These are phyloP conservation scores for Dichomitus squalens DNA, from an alignment of 1,284 basidiomycete genomes.

Conservation along the genomic window DNA sequence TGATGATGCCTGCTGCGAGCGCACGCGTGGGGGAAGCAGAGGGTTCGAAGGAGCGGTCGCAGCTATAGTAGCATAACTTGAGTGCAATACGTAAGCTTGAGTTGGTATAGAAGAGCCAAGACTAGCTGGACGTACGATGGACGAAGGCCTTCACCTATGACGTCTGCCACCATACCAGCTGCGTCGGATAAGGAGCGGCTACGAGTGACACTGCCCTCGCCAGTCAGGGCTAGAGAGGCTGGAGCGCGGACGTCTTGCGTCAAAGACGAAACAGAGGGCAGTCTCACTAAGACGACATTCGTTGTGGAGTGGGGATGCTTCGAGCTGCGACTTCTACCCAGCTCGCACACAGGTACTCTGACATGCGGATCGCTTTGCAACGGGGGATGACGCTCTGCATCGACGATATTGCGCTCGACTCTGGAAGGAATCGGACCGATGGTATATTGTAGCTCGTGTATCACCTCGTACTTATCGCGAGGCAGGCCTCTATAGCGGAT, in stretches of 20 bases:
- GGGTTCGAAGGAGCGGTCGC: neutral
- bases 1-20: neutral
- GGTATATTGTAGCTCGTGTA: neutral
- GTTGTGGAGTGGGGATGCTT: neutral
- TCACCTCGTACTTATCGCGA: neutral
- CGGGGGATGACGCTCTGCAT: neutral
- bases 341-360: conserved; percentile 1
- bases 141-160: neutral
- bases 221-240: neutral
- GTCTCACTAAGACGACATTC: neutral
- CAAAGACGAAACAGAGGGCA: neutral
- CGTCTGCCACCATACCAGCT: neutral
- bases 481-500: neutral
- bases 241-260: neutral
- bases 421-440: neutral
- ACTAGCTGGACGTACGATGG: neutral
- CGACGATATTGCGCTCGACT: conserved; percentile 6
- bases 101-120: neutral
- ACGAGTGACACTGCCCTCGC: neutral
- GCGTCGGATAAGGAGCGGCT: neutral
- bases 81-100: neutral
- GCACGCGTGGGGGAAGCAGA: neutral
- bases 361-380: neutral
- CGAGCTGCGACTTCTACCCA: conserved; percentile 9
- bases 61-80: neutral